Conservation (phyloP, 768 basidiomycete species). For the Sutorius australiensis region DNA sequence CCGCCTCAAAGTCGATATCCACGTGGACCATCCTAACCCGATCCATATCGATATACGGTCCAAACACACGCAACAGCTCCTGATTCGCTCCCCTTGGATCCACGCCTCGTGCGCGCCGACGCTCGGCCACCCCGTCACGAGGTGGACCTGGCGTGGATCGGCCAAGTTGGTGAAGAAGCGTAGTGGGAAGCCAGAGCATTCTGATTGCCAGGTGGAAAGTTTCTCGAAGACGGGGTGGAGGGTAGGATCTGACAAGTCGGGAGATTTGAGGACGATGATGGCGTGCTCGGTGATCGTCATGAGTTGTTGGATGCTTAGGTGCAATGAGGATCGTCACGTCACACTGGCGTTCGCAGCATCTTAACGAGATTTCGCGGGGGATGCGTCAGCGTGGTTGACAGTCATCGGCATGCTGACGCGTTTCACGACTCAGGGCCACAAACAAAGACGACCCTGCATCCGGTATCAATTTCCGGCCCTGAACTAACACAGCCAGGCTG, state of each 20-base stretch:
- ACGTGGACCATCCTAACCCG: slow-evolving; percentile 37
- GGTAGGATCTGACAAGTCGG: slow-evolving; percentile 28
- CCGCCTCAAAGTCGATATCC: slow-evolving; percentile 35
- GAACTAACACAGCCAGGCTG: not conserved
- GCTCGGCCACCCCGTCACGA: slow-evolving; percentile 45
- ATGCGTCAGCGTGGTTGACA: slow-evolving; percentile 6
- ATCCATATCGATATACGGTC: slow-evolving; percentile 28
- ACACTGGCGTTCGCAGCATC: not conserved
- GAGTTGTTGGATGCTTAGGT: not conserved
- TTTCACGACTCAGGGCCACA: not conserved
- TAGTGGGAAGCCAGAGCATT: slow-evolving; percentile 41
- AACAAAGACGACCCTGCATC: not conserved
- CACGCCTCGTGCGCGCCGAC: slow-evolving; percentile 40
- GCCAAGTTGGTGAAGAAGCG: slow-evolving; percentile 32
- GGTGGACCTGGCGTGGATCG: slow-evolving; percentile 28
- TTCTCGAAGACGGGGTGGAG: slow-evolving; percentile 30
- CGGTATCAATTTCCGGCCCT: not conserved
- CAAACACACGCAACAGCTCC: slow-evolving; percentile 31
- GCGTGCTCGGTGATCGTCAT: slow-evolving; percentile 47
- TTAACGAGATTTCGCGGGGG: not conserved
- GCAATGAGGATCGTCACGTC: not conserved
- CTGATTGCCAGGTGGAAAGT: slow-evolving; percentile 35
- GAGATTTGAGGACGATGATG: slow-evolving; percentile 33
- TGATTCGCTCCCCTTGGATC: slow-evolving; percentile 41
- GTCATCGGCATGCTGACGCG: slow-evolving; percentile 1